phyloP scores from a whole-genome alignment of 192 early-diverging fungal genomes.

The Gaertneriomyces sp. region DNA sequence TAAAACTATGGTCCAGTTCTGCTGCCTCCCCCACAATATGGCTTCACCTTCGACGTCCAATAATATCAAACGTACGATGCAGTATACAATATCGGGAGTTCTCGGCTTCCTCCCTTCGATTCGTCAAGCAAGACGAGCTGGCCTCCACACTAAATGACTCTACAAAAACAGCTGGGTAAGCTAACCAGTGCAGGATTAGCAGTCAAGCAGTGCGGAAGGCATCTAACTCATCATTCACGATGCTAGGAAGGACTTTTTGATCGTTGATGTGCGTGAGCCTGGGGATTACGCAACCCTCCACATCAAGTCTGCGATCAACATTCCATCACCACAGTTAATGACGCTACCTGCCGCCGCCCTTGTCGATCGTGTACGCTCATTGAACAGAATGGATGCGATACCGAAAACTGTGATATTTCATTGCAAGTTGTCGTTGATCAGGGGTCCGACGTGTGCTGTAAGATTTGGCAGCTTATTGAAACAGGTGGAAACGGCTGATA shows the following conservation, averaged over 20 bases:
- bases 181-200: no score
- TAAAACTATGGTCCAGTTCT: no score
- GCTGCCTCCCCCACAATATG: no score
- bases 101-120: no score
- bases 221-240: neutral
- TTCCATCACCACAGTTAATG: constrained; percentile 7
- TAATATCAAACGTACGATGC: no score
- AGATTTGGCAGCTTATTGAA: neutral
- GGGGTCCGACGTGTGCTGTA: constrained; percentile 13
- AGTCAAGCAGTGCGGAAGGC: no score
- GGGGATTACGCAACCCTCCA: constrained; percentile 12
- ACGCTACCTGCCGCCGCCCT: constrained; percentile 1
- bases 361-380: neutral
- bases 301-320: constrained; percentile 21
- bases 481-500: neutral
- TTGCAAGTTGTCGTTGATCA: constrained; percentile 16
- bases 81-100: no score
- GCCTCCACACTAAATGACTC: no score
- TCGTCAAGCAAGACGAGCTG: no score
- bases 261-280: constrained; percentile 29
- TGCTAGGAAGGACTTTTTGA: constrained; percentile 19
- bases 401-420: constrained; percentile 15
- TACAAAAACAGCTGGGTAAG: no score
- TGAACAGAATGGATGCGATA: neutral
- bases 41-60: no score